Conservation (phyloP, 2,329 filamentous ascomycete genomes). For the Sporothrix dimorphospora region DNA sequence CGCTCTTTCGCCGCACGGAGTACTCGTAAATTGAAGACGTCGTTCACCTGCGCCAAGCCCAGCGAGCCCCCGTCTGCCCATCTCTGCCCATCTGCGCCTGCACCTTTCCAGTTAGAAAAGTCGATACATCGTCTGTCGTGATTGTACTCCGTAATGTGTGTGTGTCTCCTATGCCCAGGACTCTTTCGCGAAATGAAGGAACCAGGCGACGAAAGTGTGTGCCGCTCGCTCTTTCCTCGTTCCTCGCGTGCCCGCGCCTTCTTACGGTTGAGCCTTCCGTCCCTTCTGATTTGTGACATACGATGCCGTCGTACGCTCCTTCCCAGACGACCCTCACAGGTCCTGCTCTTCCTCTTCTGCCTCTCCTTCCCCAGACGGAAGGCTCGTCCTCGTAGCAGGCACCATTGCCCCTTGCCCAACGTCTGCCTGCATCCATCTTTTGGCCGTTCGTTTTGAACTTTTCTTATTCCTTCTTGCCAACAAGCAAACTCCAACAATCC, state of each 20-base stretch:
- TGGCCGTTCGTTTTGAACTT: not conserved
- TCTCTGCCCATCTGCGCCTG: not conserved
- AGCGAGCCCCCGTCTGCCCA: too few species aligned
- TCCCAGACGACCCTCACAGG: not conserved
- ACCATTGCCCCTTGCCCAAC: slow-evolving; percentile 1
- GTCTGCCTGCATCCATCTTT: not conserved
- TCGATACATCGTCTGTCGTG: not conserved
- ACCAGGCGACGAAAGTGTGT: not conserved
- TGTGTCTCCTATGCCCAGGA: not conserved
- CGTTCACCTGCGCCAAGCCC: slow-evolving; percentile 11
- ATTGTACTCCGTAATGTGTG: not conserved
- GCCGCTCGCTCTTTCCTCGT: slow-evolving; percentile 3
- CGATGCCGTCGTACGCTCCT: not conserved
- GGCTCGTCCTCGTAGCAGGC: not conserved
- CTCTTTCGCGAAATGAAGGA: slow-evolving; percentile 10
- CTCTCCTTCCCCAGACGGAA: slow-evolving; percentile 12
- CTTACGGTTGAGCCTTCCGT: not conserved
- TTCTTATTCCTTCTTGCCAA: not conserved
- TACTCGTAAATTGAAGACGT: slow-evolving; percentile 6
- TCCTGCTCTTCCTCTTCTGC: too few species aligned
- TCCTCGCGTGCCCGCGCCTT: not conserved
- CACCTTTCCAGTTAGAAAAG: not conserved
- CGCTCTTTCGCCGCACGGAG: too few species aligned
- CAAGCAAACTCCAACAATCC: not conserved
- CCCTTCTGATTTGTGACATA: slow-evolving; percentile 24